phyloP scores from a whole-genome alignment of 2,329 filamentous ascomycete genomes.

The Aschersonia sp. region DNA sequence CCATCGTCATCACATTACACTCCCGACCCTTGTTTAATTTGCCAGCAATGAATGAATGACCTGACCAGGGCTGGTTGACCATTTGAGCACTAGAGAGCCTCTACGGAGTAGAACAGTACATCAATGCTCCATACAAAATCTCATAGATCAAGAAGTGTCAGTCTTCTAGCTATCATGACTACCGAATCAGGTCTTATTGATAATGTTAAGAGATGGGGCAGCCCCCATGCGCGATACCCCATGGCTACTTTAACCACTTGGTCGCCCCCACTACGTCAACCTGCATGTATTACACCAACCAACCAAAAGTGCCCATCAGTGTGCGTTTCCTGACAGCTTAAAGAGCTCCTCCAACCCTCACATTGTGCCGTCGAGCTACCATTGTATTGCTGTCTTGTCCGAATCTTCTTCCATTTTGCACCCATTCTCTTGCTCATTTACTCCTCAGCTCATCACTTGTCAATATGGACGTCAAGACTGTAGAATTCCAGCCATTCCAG shows the following conservation, averaged over 20 bases:
- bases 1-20: no score
- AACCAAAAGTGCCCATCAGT: no score
- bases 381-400: not conserved
- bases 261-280: slow-evolving; percentile 2
- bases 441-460: not conserved
- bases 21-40: no score
- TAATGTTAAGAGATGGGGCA: no score
- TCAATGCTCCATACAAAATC: no score
- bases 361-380: slow-evolving; percentile 2
- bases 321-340: slow-evolving; percentile 7
- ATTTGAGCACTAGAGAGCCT: no score
- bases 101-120: no score
- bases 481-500: slow-evolving; percentile 71
- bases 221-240: no score
- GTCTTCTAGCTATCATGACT: no score
- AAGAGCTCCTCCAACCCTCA: slow-evolving; percentile 11
- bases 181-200: not conserved
- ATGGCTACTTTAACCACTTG: not conserved
- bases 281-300: not conserved
- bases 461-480: slow-evolving; percentile 59
- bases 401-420: not conserved
- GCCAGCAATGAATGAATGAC: no score
- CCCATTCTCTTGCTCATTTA: not conserved
- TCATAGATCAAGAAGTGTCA: no score
- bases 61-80: no score